These are phyloP conservation scores for Monilinia fructigena DNA, from an alignment of 2,329 filamentous ascomycete species.

Conservation along the genomic window DNA sequence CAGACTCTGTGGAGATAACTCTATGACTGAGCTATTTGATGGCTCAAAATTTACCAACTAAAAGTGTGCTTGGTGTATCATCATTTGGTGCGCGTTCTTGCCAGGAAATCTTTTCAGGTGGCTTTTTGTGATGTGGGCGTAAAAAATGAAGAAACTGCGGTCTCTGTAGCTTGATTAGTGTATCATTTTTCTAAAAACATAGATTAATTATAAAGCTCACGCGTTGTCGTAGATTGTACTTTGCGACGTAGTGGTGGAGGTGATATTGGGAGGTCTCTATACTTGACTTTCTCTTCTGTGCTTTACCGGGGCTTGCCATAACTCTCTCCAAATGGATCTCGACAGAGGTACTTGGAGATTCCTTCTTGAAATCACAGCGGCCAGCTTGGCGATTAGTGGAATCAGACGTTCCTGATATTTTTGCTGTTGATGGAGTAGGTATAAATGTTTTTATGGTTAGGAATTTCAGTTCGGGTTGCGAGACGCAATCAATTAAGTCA, in stretches of 20 bases:
- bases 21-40: slow-evolving; percentile 38
- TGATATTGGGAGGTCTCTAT: slow-evolving; percentile 35
- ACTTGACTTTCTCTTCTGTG: slow-evolving; percentile 35
- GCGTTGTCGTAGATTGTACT: slow-evolving; percentile 40
- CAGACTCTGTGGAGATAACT: slow-evolving; percentile 19
- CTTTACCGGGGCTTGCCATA: slow-evolving; percentile 31
- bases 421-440: neutral
- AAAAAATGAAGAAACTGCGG: slow-evolving; percentile 79
- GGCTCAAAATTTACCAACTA: slow-evolving; percentile 71
- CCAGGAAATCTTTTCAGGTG: slow-evolving; percentile 74
- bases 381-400: neutral
- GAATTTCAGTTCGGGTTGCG: neutral
- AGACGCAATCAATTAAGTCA: neutral
- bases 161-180: slow-evolving; percentile 50
- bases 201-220: slow-evolving; percentile 30
- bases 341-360: neutral
- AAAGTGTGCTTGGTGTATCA: slow-evolving; percentile 56
- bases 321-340: slow-evolving; percentile 11
- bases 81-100: slow-evolving; percentile 57
- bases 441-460: neutral
- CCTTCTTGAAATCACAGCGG: neutral
- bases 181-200: neutral
- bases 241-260: slow-evolving; percentile 41
- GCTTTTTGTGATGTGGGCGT: slow-evolving; percentile 84
- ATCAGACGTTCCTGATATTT: neutral